phyloP scores from a whole-genome alignment of 257 asterid genomes.

The Lycium barbarum region DNA sequence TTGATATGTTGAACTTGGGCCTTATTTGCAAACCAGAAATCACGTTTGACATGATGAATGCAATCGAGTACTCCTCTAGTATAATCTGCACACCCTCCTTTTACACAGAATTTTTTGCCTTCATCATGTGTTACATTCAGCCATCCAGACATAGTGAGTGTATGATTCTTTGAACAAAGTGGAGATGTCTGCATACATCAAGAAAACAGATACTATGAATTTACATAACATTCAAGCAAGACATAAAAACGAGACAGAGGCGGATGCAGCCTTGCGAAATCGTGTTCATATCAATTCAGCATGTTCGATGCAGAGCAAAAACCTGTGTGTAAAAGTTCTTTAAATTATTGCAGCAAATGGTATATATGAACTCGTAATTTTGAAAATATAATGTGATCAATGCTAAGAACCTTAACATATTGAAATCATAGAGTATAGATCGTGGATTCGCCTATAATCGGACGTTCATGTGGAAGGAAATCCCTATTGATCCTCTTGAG shows the following conservation, averaged over 20 bases:
- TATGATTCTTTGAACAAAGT: conserved; percentile 44
- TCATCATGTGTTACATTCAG: conserved; percentile 49
- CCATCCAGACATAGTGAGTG: conserved; percentile 49
- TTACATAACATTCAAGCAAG: background rate
- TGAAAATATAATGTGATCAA: too few species aligned
- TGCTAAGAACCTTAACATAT: too few species aligned
- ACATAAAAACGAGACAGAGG: background rate
- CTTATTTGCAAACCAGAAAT: conserved; percentile 52
- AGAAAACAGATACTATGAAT: background rate
- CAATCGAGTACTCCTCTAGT: conserved; percentile 50
- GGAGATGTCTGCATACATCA: background rate
- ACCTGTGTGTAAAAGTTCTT: too few species aligned
- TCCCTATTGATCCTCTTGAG: too few species aligned
- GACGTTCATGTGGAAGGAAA: too few species aligned
- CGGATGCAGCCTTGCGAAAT: too few species aligned
- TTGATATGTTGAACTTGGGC: conserved; percentile 50
- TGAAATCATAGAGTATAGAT: too few species aligned
- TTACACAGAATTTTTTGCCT: conserved; percentile 46
- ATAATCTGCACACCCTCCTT: conserved; percentile 55
- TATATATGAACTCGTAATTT: too few species aligned
- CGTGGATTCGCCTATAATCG: too few species aligned
- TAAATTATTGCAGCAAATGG: too few species aligned
- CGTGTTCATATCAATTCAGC: too few species aligned
- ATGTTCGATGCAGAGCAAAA: too few species aligned
- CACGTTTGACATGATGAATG: conserved; percentile 48